Evolutionary conservation across 75 land plant genomes (phyloP).

Genomic region (Adiantum capillusveneris): DNA sequence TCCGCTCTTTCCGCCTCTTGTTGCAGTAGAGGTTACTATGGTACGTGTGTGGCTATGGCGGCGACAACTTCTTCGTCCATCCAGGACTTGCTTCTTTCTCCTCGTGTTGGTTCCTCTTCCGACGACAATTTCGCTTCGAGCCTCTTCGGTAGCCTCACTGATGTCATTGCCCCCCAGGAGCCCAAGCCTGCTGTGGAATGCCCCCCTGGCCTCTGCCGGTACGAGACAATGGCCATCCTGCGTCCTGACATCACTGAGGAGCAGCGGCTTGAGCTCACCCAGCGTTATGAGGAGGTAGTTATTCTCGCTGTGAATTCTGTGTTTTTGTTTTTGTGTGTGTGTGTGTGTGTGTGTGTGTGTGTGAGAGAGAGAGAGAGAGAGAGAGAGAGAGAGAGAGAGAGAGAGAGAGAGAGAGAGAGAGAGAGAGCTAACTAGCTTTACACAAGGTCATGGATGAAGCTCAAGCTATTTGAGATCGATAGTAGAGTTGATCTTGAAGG

Average conservation of each 20-base stretch:
- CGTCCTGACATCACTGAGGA: conserved; percentile 94
- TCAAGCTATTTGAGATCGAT: too few relatives aligned
- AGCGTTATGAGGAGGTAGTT: conserved; percentile 94
- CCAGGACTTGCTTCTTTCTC: conserved; percentile 4
- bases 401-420: too few relatives aligned
- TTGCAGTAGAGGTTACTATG: neutral
- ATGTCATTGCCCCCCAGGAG: conserved; percentile 18
- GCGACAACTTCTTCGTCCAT: conserved; percentile 1
- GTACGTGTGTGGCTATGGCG: neutral
- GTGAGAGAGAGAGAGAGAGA: too few relatives aligned
- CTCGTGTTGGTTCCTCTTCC: neutral
- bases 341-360: too few relatives aligned
- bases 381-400: too few relatives aligned
- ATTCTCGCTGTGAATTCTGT: neutral
- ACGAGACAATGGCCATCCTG: conserved; percentile 89
- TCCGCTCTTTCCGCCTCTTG: too few relatives aligned
- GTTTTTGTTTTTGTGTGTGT: too few relatives aligned
- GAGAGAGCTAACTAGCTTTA: too few relatives aligned
- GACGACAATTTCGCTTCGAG: conserved; percentile 3
- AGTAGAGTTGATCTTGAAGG: too few relatives aligned
- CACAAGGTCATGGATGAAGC: too few relatives aligned
- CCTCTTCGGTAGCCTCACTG: conserved; percentile 1
- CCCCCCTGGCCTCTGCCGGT: conserved; percentile 79
- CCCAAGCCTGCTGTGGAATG: conserved; percentile 53
- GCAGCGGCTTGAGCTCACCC: conserved; percentile 75